Evolutionary conservation across 202 grass and related monocot genomes (phyloP).

Genomic region (Panicum virgatum): DNA sequence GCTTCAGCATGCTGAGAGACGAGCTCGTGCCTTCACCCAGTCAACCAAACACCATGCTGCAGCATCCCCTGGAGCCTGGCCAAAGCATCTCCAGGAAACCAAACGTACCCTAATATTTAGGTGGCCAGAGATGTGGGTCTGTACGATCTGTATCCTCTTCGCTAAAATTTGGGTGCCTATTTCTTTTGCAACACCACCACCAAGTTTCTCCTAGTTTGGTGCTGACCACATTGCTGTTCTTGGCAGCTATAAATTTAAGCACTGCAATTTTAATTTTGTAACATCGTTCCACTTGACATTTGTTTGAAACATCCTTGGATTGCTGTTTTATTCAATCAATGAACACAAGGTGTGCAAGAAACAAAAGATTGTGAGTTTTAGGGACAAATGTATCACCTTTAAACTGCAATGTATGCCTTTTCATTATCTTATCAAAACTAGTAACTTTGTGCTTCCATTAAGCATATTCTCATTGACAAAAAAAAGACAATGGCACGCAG

Average conservation of each 20-base stretch:
- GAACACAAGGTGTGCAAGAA: neutral
- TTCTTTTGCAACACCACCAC: neutral
- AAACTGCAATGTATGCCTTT: neutral
- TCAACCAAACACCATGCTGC: no score
- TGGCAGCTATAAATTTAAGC: neutral
- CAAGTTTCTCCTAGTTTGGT: neutral
- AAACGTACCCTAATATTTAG: neutral
- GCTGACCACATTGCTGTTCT: no score
- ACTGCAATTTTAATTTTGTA: neutral
- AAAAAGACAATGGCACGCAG: neutral
- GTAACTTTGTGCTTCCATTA: slow-evolving; percentile 1
- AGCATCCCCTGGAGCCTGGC: no score
- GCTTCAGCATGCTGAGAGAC: no score
- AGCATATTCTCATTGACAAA: neutral
- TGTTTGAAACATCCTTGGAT: neutral
- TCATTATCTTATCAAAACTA: neutral
- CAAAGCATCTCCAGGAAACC: no score
- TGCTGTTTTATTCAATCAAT: neutral
- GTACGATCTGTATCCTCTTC: neutral
- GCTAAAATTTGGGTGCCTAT: neutral
- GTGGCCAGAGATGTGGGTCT: neutral
- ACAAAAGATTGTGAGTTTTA: neutral
- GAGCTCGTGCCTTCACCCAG: no score
- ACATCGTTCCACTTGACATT: neutral
- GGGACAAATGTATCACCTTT: neutral